These are phyloP conservation scores for Acacia melanoxylon DNA, from an alignment of 306 rosid genomes.

Conservation along the genomic window DNA sequence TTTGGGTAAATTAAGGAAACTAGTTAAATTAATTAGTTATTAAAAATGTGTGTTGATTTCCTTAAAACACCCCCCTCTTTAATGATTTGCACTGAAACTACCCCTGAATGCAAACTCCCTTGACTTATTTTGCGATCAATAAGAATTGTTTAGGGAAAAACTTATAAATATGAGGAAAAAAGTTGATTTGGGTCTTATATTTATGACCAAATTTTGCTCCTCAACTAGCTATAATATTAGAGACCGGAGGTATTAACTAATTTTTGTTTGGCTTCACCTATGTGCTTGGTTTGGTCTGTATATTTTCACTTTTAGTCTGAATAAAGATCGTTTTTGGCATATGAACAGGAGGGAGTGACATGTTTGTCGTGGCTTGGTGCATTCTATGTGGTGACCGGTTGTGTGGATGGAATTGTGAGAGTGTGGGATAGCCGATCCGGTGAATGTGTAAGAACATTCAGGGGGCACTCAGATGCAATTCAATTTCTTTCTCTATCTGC, in stretches of 20 bases:
- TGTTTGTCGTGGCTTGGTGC: slow-evolving; percentile 82
- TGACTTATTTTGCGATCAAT: no score
- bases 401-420: slow-evolving; percentile 72
- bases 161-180: no score
- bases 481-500: slow-evolving; percentile 71
- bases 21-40: no score
- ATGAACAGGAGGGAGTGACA: slow-evolving; percentile 73
- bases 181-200: no score
- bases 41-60: no score
- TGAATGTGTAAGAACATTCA: slow-evolving; percentile 67
- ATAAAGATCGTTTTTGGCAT: slow-evolving; percentile 6
- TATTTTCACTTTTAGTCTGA: slow-evolving; percentile 12
- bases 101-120: no score
- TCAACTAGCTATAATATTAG: no score
- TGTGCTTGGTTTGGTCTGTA: background rate
- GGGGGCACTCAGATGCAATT: slow-evolving; percentile 64
- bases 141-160: no score
- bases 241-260: background rate
- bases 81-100: no score
- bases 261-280: background rate
- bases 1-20: no score
- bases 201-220: no score
- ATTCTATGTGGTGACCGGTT: slow-evolving; percentile 70
- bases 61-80: no score
- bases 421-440: slow-evolving; percentile 86